Base-by-base conservation (phyloP, 1,139 yeast genomes). In the Lodderomyces parapsilosis region DNA sequence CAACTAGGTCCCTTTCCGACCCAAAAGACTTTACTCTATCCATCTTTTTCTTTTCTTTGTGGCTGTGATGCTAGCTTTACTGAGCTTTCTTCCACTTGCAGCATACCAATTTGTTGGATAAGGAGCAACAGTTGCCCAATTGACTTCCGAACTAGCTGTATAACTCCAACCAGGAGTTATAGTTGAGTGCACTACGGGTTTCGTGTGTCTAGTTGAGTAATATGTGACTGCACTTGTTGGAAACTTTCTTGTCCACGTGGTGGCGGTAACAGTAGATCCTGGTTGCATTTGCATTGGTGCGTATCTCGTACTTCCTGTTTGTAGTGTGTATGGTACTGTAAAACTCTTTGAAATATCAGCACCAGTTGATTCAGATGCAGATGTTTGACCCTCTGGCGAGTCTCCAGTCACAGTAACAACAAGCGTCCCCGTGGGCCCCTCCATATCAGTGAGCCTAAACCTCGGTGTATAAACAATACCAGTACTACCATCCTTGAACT, bases 271-370 rank as follows among this genome's bases (percentile, higher is more conserved):
- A 7, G 65, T 71, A 1, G 86, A 59, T 4, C 83, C 86, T 6
- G 97, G 96, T 65, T 89, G 96, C 46, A 71, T 63, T 65, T 89
- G 96, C 96, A 90, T 89, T 40, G 96, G 96, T 1, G 97, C 97
- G 63, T 68, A 87, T 59, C 88, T 74, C 2, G 85, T 77, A 40
- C 51, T 63, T 31, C 95, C 95, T 0, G 95, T 85, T 67, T 90
- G 97, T 47, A 57, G 49, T 2, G 90, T 77, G 63, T 89, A 90
- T 4, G 90, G 74, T 7, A 87, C 52, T 8, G 68, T 44, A 48
- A 70, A 71, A 5, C 74, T 68, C n/a, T 50, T 38, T 4, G 71
- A 60, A 15, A 22, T 20, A 49, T 67, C 55, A 23, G 60, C 49
- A 9, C 62, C 58, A 13, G 71, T 67, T 3, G 51, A 55, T 2